A percentile compares a stretch with the other conserved stretches of the same genome.
Conservation (phyloP, 2,329 filamentous ascomycete genomes). For the Stachybotrys echinatus region DNA sequence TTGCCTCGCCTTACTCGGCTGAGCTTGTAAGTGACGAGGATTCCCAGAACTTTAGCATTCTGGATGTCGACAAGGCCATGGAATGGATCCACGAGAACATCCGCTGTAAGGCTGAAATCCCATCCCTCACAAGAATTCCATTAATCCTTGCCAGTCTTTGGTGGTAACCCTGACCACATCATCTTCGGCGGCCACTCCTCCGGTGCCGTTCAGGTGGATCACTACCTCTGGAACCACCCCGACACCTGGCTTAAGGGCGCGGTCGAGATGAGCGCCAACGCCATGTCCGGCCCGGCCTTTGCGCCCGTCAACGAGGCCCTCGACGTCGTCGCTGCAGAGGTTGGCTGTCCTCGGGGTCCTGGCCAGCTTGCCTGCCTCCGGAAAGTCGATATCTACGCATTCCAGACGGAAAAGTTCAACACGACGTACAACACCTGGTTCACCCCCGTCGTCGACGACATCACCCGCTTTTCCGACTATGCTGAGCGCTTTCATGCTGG, state of each 20-base stretch:
- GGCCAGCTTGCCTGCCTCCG: conserved; percentile 33
- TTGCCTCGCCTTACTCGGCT: conserved; percentile 36
- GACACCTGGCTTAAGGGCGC: conserved; percentile 29
- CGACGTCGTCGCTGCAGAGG: conserved; percentile 28
- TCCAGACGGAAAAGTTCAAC: conserved; percentile 17
- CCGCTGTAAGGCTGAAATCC: conserved; percentile 6
- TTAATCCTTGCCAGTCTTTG: conserved; percentile 26
- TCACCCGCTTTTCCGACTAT: conserved; percentile 27
- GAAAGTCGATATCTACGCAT: conserved; percentile 14
- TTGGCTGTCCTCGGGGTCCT: conserved; percentile 24
- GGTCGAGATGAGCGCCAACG: conserved; percentile 36
- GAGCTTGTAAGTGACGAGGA: conserved; percentile 19
- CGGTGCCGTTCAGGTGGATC: conserved; percentile 30
- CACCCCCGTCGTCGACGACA: conserved; percentile 28
- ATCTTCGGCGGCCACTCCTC: conserved; percentile 38
- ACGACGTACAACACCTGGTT: conserved; percentile 35
- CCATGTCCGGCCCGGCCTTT: conserved; percentile 31
- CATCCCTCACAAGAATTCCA: no score
- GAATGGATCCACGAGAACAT: conserved; percentile 19
- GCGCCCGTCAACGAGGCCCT: conserved; percentile 29
- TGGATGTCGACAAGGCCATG: conserved; percentile 18
- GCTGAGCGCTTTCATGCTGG: conserved; percentile 10
- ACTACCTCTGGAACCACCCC: conserved; percentile 36
- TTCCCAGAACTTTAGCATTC: conserved; percentile 18
- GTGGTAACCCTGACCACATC: conserved; percentile 37